Conservation (phyloP, 2,329 filamentous ascomycete species). For the Arthrobotrys pseudoclavata region DNA sequence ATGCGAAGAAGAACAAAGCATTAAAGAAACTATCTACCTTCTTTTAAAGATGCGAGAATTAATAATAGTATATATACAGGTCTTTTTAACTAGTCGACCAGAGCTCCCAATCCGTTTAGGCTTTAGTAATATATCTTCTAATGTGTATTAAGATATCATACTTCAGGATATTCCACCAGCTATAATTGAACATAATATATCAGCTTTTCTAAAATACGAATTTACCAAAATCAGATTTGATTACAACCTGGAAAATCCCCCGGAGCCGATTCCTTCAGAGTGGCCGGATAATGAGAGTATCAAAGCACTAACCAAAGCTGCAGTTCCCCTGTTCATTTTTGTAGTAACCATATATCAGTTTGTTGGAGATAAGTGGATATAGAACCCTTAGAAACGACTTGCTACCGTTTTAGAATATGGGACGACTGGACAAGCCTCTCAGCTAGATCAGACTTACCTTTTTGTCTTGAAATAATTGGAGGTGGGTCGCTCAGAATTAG, state of each 20-base stretch:
- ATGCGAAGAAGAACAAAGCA: constrained; percentile 62
- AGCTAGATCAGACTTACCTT: constrained; percentile 23
- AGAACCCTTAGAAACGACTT: constrained; percentile 35
- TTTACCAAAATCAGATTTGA: constrained; percentile 53
- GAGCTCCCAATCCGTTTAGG: constrained; percentile 61
- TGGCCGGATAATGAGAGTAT: constrained; percentile 60
- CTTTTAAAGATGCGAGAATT: constrained; percentile 32
- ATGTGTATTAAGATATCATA: constrained; percentile 31
- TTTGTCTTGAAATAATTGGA: constrained; percentile 16
- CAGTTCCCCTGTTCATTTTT: constrained; percentile 63
- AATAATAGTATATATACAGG: constrained; percentile 38
- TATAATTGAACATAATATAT: constrained; percentile 63
- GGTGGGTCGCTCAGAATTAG: neutral
- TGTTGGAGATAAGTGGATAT: constrained; percentile 45
- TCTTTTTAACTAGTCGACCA: constrained; percentile 63
- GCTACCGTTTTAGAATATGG: constrained; percentile 15
- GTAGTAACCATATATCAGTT: constrained; percentile 64
- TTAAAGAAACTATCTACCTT: constrained; percentile 62
- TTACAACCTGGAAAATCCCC: neutral
- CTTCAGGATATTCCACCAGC: constrained; percentile 32
- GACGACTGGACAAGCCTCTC: neutral
- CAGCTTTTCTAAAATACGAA: constrained; percentile 60
- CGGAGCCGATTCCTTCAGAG: constrained; percentile 14
- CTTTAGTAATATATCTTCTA: constrained; percentile 56
- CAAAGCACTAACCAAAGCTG: constrained; percentile 57